Base-by-base conservation (phyloP, 768 basidiomycete species). In the Podaxis sp. region DNA sequence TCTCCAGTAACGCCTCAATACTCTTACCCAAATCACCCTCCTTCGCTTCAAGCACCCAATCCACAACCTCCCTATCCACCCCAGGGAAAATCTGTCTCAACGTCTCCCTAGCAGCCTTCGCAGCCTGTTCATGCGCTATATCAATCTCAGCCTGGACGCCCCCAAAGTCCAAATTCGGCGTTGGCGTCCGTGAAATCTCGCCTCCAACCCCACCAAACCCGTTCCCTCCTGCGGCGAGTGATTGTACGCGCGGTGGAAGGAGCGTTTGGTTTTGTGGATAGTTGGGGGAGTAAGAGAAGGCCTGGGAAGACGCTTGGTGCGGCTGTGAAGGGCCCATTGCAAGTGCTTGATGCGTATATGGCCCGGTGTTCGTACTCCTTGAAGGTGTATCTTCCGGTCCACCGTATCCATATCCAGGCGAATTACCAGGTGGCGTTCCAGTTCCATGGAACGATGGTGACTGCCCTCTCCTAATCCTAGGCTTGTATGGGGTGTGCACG, bases 41-140 rank as follows among this genome's bases (percentile, higher is more conserved):
- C 68, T 94, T 94, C 50, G 92, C 93, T 71, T 96, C 94, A 62
- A 96, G 76, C 38, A 98, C 93, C 85, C 85, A 89, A 63, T 94
- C 91, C 46, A 94, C 82, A 36, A 97, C 85, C 73, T 96, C 96
- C 51, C 73, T 72, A 69, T 98, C 96, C 66, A 91, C 79, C 9
- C 73, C 73, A 1, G 95, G 95, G 82, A 98, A 98, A 64, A 96
- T 96, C 75, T 96, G 93, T 60, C 82, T 75, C 64, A 98, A 75
- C 33, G 94, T 96, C 67, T 87, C 87, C 59, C 81, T 77, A 55
- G 92, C 82, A 2, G 91, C 91, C 15, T 80, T 84, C 15, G 84
- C 84, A 22, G 90, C 91, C 49, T 87, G 82, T 63, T 87, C 86
- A 67, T 91, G 87, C 22, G 91, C 91, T 9, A 78, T 79, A 70